Base-by-base conservation (phyloP, 2,329 filamentous ascomycete genomes). In the Nannizziopsis barbatae region DNA sequence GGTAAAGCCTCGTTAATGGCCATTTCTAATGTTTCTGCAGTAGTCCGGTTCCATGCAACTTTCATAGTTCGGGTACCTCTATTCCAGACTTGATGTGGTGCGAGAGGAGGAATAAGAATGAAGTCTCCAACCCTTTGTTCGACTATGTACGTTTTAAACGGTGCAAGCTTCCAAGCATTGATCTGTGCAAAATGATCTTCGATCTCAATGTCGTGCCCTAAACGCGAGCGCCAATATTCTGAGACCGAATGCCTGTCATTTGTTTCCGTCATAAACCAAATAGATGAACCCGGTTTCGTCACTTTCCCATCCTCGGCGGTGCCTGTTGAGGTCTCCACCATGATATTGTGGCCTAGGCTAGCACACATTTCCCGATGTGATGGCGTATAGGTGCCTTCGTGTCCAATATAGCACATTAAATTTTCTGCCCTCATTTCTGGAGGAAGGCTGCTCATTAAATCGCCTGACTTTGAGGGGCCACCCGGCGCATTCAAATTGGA, bases 261-360 rank as follows among this genome's bases (percentile, higher is more conserved):
- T 32, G 82, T 88, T 63, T 95, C 88, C 0, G 92, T 96, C 92
- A 98, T 96, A 62, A 96, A 95, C 92, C 92, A 98, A 33, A 98
- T 79, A 0, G 92, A 95, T 47, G 86, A 94, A 1, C 92, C 92
- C 1, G 84, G 78, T 54, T 81, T 85, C 39, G 79, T 79, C 0
- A 67, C 67, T 60, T 92, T 86, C 3, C 84, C 86, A 44, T 84
- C 74, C 47, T 82, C 77, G 14, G 77, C 71, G 2, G 79, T 71
- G 1, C 71, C 71, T 39, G 66, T 67, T 0, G 90, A 96, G 1
- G 88, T 81, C 56, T 95, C 87, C 1, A 98, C 88, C 92, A 98
- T 96, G 57, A 98, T 90, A 60, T 98, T 98, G 56, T 98, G 92
- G 0, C 92, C 90, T 10, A 96, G 70, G 32, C 85, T 94, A 10